Conservation (phyloP, 2,329 filamentous ascomycete genomes). For the Talaromyces albobiverticillius region DNA sequence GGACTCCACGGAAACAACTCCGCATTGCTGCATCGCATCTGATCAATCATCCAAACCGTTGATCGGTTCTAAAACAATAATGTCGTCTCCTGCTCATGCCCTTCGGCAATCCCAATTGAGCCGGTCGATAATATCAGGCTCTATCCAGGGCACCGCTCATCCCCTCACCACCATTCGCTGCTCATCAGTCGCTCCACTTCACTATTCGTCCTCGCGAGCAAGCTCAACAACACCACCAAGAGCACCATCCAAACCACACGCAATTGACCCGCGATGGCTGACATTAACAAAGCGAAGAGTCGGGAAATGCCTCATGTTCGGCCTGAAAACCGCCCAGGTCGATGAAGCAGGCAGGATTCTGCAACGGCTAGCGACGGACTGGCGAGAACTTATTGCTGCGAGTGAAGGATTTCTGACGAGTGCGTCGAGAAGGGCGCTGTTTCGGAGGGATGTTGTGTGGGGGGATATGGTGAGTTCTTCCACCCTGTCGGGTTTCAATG, state of each 20-base stretch:
- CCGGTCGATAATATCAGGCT: neutral
- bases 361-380: conserved; percentile 60
- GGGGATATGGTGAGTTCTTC: conserved; percentile 69
- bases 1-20: too few species aligned
- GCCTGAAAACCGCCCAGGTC: conserved; percentile 59
- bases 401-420: conserved; percentile 72
- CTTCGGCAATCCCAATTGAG: neutral
- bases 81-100: too few species aligned
- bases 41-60: too few species aligned
- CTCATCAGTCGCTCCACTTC: neutral
- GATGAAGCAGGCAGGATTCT: conserved; percentile 59
- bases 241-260: conserved; percentile 10
- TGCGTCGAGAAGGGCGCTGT: conserved; percentile 60
- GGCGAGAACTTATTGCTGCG: conserved; percentile 69
- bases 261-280: conserved; percentile 63
- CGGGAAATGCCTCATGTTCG: conserved; percentile 73
- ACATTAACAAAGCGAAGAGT: conserved; percentile 64
- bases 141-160: neutral
- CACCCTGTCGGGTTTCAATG: conserved; percentile 1
- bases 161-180: neutral
- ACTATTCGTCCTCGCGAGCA: neutral
- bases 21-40: too few species aligned
- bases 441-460: conserved; percentile 70
- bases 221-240: neutral
- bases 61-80: too few species aligned